Conservation (phyloP, 306 rosid genomes). For the Biancaea sappan region DNA sequence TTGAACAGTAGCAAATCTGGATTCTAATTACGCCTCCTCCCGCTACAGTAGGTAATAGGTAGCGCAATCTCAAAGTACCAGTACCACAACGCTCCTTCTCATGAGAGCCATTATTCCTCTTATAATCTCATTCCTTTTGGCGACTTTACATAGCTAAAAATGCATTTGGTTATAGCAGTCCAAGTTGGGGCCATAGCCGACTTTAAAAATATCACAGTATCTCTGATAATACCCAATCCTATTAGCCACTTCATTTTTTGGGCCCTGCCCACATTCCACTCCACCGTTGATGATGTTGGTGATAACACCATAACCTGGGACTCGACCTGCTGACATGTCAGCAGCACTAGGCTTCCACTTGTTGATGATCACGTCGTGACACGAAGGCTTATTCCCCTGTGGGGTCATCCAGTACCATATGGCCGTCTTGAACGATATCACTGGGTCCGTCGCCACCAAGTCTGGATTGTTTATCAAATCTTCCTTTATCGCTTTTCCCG, state of each 20-base stretch:
- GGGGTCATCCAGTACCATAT: conserved; percentile 7
- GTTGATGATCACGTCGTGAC: not conserved
- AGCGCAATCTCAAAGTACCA: too few relatives aligned
- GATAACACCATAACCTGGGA: conserved; percentile 38
- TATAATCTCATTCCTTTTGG: too few relatives aligned
- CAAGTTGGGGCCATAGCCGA: conserved; percentile 31
- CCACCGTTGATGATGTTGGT: conserved; percentile 47
- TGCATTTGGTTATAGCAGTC: conserved; percentile 38
- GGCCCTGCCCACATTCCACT: conserved; percentile 31
- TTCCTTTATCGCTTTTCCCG: not conserved
- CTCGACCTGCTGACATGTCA: conserved; percentile 5
- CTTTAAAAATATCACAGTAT: conserved; percentile 26
- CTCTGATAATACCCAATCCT: conserved; percentile 36
- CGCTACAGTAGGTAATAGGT: too few relatives aligned
- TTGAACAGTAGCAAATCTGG: too few relatives aligned
- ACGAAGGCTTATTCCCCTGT: not conserved
- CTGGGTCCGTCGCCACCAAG: not conserved
- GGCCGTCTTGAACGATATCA: not conserved
- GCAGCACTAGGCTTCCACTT: not conserved
- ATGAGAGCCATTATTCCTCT: too few relatives aligned
- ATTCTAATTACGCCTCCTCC: too few relatives aligned
- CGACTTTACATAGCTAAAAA: too few relatives aligned
- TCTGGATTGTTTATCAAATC: not conserved
- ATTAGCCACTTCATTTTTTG: not conserved
- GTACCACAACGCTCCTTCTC: too few relatives aligned